phyloP scores from a whole-genome alignment of 352 stramenopile genomes.

The Pythium phragmiticola region DNA sequence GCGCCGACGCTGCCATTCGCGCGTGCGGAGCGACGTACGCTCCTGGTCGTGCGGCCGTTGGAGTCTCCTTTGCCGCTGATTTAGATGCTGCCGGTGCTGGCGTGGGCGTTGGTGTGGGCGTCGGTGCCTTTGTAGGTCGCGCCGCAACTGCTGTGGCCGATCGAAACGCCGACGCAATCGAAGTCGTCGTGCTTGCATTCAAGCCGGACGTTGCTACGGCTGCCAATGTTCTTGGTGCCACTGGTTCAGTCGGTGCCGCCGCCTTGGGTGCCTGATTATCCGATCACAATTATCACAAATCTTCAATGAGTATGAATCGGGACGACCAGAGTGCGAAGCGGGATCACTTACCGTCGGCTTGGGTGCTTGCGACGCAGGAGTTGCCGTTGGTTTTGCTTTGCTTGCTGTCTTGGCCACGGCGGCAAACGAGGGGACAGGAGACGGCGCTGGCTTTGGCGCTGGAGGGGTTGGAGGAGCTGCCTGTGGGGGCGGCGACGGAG shows the following conservation, averaged over 20 bases:
- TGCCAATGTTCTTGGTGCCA: background rate
- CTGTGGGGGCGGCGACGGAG: slow-evolving; percentile 1
- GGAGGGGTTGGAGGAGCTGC: background rate
- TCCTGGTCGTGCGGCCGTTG: background rate
- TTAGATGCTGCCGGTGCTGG: background rate
- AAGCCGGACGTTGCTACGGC: background rate
- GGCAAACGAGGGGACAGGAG: slow-evolving; percentile 1
- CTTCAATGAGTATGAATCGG: background rate
- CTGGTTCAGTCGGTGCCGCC: background rate
- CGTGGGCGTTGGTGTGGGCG: background rate
- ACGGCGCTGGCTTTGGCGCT: slow-evolving; percentile 1
- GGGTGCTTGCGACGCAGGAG: background rate
- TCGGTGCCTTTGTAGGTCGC: background rate
- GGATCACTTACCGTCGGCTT: background rate
- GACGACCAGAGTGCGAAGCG: background rate
- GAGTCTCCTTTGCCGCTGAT: background rate
- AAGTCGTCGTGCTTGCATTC: background rate
- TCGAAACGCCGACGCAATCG: slow-evolving; percentile 3
- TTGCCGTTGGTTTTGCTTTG: background rate
- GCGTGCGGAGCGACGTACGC: slow-evolving; percentile 17
- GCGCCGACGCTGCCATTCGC: background rate
- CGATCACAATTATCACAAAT: background rate
- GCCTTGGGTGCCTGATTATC: background rate
- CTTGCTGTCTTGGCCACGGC: slow-evolving; percentile 7
- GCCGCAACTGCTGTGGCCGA: slow-evolving; percentile 1